Conservation (phyloP, 106 monocot species). For the Chionographis japonica region DNA sequence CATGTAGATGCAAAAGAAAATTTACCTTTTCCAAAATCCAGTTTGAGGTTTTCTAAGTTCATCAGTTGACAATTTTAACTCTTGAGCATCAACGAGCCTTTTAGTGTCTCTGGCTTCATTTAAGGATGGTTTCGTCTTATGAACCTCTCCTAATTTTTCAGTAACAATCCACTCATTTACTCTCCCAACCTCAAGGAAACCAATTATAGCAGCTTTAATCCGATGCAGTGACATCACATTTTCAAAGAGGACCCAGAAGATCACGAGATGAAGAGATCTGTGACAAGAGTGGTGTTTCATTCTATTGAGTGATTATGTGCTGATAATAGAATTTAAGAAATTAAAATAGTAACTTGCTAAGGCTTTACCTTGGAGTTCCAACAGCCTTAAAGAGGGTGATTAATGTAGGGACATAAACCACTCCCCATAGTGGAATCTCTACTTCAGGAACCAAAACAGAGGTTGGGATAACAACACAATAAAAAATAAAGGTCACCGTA, state of each 20-base stretch:
- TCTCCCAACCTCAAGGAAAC: conserved; percentile 47
- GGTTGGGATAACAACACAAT: conserved; percentile 39
- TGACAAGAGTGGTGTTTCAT: neutral
- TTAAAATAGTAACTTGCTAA: neutral
- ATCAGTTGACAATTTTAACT: conserved; percentile 5
- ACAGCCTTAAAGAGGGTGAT: conserved; percentile 43
- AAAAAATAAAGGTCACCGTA: conserved; percentile 36
- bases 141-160: conserved; percentile 56
- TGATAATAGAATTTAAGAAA: neutral
- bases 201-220: conserved; percentile 55
- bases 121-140: conserved; percentile 26
- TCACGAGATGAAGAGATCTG: conserved; percentile 62
- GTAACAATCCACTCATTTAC: conserved; percentile 83
- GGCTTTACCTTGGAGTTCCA: conserved; percentile 44
- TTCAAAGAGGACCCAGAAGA: conserved; percentile 61
- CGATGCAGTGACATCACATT: conserved; percentile 78
- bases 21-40: conserved; percentile 33
- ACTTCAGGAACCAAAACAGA: conserved; percentile 36
- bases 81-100: conserved; percentile 9
- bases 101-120: conserved; percentile 6
- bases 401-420: conserved; percentile 28
- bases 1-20: neutral
- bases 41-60: conserved; percentile 16
- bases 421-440: conserved; percentile 38
- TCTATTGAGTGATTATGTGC: neutral